Conservation (phyloP, 1,284 basidiomycete genomes). For the Cryptococcus sp. region DNA sequence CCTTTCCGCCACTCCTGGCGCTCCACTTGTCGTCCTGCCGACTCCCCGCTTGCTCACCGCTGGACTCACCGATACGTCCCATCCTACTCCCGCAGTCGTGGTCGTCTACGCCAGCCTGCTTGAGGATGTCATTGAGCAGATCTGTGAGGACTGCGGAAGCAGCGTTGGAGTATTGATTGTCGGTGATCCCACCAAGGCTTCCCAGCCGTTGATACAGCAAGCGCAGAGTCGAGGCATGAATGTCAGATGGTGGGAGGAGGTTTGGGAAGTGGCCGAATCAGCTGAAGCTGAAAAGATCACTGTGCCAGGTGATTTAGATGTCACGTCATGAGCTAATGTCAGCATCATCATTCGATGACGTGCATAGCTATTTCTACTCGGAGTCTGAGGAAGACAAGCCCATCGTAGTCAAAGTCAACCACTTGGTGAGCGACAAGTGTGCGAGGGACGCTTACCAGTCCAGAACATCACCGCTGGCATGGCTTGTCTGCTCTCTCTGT, state of each 20-base stretch:
- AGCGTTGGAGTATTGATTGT: slow-evolving; percentile 35
- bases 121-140: slow-evolving; percentile 35
- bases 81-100: slow-evolving; percentile 36
- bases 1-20: slow-evolving; percentile 27
- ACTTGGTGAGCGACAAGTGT: slow-evolving; percentile 32
- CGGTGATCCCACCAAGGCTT: slow-evolving; percentile 33
- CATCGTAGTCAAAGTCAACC: slow-evolving; percentile 39
- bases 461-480: slow-evolving; percentile 54
- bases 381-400: slow-evolving; percentile 5
- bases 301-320: slow-evolving; percentile 15
- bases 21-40: slow-evolving; percentile 41
- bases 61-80: slow-evolving; percentile 20
- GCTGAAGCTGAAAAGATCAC: slow-evolving; percentile 7
- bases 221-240: slow-evolving; percentile 35
- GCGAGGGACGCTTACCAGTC: slow-evolving; percentile 9
- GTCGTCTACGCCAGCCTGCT: slow-evolving; percentile 38
- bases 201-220: slow-evolving; percentile 8
- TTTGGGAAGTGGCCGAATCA: slow-evolving; percentile 43
- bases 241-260: slow-evolving; percentile 45
- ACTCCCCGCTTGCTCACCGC: slow-evolving; percentile 27
- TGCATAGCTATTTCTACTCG: slow-evolving; percentile 45
- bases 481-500: slow-evolving; percentile 47
- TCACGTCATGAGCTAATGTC: slow-evolving; percentile 2
- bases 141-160: slow-evolving; percentile 25
- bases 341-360: slow-evolving; percentile 26